These are phyloP conservation scores for Lactuca sativa DNA, from an alignment of 129 eudicot genomes.

Conservation along the genomic window DNA sequence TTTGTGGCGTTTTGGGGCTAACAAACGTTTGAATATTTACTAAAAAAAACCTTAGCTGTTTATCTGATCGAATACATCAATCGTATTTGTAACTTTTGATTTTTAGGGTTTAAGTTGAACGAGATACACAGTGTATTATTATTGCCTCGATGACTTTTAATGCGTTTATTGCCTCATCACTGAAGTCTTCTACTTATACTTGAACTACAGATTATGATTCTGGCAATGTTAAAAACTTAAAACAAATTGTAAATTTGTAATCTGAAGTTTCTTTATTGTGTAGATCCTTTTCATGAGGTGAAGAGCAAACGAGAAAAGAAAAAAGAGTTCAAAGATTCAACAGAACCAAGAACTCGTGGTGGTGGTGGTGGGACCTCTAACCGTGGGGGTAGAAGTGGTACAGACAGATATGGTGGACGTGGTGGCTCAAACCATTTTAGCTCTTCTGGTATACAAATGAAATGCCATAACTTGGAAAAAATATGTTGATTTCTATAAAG, in stretches of 20 bases:
- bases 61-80: background rate
- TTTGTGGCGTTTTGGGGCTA: background rate
- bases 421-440: slow-evolving; percentile 44
- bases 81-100: background rate
- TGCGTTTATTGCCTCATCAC: too few species aligned
- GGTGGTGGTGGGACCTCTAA: slow-evolving; percentile 48
- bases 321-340: slow-evolving; percentile 79
- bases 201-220: slow-evolving; percentile 1
- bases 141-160: too few species aligned
- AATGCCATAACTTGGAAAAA: background rate
- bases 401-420: slow-evolving; percentile 57
- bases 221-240: background rate
- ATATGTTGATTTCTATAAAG: background rate
- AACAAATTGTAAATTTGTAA: slow-evolving; percentile 34
- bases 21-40: background rate
- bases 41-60: background rate
- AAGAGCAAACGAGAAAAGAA: slow-evolving; percentile 99
- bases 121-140: background rate
- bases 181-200: too few species aligned
- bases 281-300: slow-evolving; percentile 92
- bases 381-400: slow-evolving; percentile 58
- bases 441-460: slow-evolving; percentile 50
- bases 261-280: slow-evolving; percentile 25
- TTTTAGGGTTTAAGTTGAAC: slow-evolving; percentile 7
- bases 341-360: slow-evolving; percentile 65